Evolutionary conservation across 345 rosid genomes (phyloP), one percentile per base, ranked within the genome.

Genomic region (Moricandia moricandioides): DNA sequence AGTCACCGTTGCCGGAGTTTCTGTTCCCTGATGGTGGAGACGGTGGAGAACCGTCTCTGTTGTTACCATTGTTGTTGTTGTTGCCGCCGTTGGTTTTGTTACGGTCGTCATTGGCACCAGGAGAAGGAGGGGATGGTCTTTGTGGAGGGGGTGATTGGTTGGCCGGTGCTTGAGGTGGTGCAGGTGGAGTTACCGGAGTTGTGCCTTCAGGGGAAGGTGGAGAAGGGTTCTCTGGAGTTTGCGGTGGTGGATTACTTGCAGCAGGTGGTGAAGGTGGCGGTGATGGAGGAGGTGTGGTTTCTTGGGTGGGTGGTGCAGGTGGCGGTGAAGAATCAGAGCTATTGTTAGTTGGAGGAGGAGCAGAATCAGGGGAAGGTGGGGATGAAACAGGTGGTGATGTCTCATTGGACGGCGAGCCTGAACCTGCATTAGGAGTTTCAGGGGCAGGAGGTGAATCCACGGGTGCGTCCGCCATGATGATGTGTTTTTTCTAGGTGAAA

Each of bases 391-490:
- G 63, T 58, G 73, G 73, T 0, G 73, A 61, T 17, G 73, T 37
- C 1, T 5, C 73, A n/a, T 47, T 14, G 8, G 81, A 37, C 9
- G 81, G 72, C 1, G 49, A 40, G 14, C 17, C 51, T 45, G 81
- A 4, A 27, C 47, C 18, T 56, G 76, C 59, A 30, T 14, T 54
- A 3, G 65, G 37, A 0, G 70, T 7, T 39, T 67, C 73, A 21
- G 81, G 74, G 24, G 82, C 60, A 78, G 82, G 70, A 72, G 82
- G 66, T 31, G 78, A 39, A 54, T 55, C 29, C 18, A 8, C 78
- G 9, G 81, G 81, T 6, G 77, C 39, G 24, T 67, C 81, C 10
- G 81, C 78, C 81, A 78, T 78, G 65, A 39, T n/a, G 5, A 35
- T 8, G 56, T 43, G 3, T 57, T 27, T 58, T 51, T n/a, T 11